Percentiles rank a stretch among this genome's conserved stretches.
phyloP scores from a whole-genome alignment of 768 basidiomycete species.

The Lactarius psammicola region DNA sequence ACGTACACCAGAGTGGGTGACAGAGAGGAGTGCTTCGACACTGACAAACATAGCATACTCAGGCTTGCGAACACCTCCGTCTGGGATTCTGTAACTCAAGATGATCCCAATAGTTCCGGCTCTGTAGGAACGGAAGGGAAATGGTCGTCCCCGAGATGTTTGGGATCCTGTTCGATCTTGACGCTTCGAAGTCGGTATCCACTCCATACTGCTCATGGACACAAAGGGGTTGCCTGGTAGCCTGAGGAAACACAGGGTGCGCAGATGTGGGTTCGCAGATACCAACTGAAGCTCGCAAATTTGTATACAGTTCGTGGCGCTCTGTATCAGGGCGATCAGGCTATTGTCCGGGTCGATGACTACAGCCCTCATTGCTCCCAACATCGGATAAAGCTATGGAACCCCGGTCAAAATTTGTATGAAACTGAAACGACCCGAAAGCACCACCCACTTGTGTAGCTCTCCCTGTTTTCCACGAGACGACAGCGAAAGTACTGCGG shows the following conservation, averaged over 20 bases:
- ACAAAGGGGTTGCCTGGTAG: neutral
- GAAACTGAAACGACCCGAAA: neutral
- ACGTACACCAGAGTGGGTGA: neutral
- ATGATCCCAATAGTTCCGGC: constrained; percentile 10
- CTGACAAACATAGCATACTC: constrained; percentile 13
- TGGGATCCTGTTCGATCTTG: neutral
- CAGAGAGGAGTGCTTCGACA: constrained; percentile 1
- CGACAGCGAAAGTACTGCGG: neutral
- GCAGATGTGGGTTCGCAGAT: neutral
- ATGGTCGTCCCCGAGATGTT: neutral
- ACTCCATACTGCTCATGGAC: constrained; percentile 1
- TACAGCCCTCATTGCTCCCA: constrained; percentile 12
- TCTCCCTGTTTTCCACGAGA: constrained; percentile 20
- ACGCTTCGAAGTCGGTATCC: constrained; percentile 5
- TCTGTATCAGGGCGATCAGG: constrained; percentile 10
- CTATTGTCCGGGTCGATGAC: constrained; percentile 2
- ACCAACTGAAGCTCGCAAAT: constrained; percentile 12
- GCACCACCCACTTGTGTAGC: constrained; percentile 2
- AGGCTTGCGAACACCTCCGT: neutral
- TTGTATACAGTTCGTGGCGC: constrained; percentile 1
- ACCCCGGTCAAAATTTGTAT: neutral
- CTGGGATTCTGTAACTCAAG: neutral
- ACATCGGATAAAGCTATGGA: neutral
- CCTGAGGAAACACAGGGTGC: constrained; percentile 13
- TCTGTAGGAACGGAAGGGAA: constrained; percentile 17